Evolutionary conservation across 805 yeast species (phyloP), one percentile per base, ranked within the genome.

Genomic region (Ogataea glucozyma): DNA sequence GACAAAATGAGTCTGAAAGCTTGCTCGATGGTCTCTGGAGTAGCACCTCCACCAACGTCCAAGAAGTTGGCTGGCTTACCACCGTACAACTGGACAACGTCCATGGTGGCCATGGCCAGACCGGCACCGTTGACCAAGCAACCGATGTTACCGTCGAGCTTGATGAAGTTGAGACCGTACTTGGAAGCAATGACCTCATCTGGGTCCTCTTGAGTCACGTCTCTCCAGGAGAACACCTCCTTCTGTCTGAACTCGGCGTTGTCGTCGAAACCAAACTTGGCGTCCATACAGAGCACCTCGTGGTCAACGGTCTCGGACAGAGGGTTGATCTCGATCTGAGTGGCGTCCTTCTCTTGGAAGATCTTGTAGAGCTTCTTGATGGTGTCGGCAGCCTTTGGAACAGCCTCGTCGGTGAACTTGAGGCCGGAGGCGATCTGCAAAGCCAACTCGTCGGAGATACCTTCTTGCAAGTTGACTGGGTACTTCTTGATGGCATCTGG

Each of bases 11-110:
- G 80, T 71, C 83, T 85, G 76, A 93, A 91, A 44, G 98, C 99
- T 72, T 85, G 85, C 75, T 90, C 95, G 65, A 93, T 93, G 62
- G 99, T 91, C 72, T 88, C 86, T 56, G 98, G 97, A 51, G 98
- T 93, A 59, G 99, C 99, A 70, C 97, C 96, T 76, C 99, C 99
- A 77, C 99, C 99, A 71, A 97, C 93, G 76, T 93, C 99, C 67
- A 93, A 81, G 81, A 93, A 93, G 79, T 93, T 93, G 54, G 99
- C 99, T 61, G 99, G 99, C 57, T 81, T 86, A 69, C 99, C 99
- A 62, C 98, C 97, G 75, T 89, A 87, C 61, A 93, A 81, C 75
- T 93, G 89, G 76, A 93, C 88, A 67, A 95, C 95, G 72, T 93
- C 99, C 97, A 93, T 90, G 54, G 99, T 93, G 59, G 99, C 99